These are phyloP conservation scores for Fusarium guadeloupense DNA, from an alignment of 2,329 filamentous ascomycete genomes.

Conservation along the genomic window DNA sequence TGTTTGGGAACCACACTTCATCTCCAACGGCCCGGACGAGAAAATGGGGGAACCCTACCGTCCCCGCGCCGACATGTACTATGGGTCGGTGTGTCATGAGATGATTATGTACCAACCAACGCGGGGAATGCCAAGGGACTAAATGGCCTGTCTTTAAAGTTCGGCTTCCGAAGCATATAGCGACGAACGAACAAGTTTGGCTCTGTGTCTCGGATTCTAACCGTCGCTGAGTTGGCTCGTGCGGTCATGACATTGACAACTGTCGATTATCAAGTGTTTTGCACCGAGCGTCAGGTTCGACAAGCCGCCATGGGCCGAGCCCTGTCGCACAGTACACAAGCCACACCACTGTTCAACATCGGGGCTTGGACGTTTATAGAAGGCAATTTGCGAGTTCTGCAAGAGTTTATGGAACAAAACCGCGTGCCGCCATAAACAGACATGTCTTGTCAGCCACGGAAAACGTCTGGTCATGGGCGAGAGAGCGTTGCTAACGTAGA, in stretches of 20 bases:
- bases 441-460: constrained; percentile 12
- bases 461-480: constrained; percentile 3
- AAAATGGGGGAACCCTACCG: constrained; percentile 30
- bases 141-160: constrained; percentile 4
- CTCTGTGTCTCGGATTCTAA: constrained; percentile 21
- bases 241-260: constrained; percentile 15
- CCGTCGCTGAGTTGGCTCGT: constrained; percentile 26
- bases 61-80: constrained; percentile 29
- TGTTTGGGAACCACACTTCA: constrained; percentile 30
- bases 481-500: not conserved
- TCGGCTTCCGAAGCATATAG: constrained; percentile 20
- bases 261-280: constrained; percentile 11
- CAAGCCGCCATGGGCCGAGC: constrained; percentile 24
- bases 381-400: constrained; percentile 22
- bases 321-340: constrained; percentile 13
- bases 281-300: constrained; percentile 6
- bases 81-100: constrained; percentile 34
- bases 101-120: constrained; percentile 9
- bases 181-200: constrained; percentile 1
- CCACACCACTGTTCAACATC: constrained; percentile 27
- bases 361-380: constrained; percentile 31
- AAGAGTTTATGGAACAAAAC: constrained; percentile 10
- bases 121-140: constrained; percentile 19
- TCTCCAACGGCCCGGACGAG: constrained; percentile 36
- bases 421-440: constrained; percentile 8